Base-by-base conservation (phyloP, 345 rosid species). In the Stellera chamaejasme region DNA sequence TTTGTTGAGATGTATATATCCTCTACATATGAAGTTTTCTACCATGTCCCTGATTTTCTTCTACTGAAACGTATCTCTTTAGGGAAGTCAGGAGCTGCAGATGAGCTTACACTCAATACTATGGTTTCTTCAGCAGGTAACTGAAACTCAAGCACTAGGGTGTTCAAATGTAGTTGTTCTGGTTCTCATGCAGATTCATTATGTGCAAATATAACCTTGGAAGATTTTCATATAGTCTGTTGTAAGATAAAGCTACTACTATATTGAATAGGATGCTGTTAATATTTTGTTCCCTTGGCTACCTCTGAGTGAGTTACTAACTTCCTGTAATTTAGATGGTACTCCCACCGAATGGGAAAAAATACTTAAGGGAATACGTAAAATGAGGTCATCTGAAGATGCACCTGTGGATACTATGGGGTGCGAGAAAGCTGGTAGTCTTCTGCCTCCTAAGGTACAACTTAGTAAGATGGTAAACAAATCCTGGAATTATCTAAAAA, bases 401-500 rank as follows among this genome's bases (percentile, higher is more conserved):
- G 91, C 91, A 32, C 92, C 92, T 11, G 88, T 84, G 13, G 88
- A 84, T 63, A 77, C 83, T 56, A 81, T 81, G 92, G 88, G 92
- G 64, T 84, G 92, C 60, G 88, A 84, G 72, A 81, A 77, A 70
- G 91, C 88, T 15, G 92, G 88, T 56, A 75, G 59, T 63, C 44
- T 56, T 68, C 92, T 82, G 65, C 92, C 92, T 55, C 78, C 83
- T 42, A 75, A 69, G 88, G 92, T 82, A 75, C 43, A 50, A 48
- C 25, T 27, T 60, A 27, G 51, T 39, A 13, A 45, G 46, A 42
- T 12, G 49, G 43, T 49, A 32, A 2, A 32, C 39, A 32, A 32
- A 32, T 32, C 9, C 7, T 32, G 39, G 9, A 32, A 32, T 5
- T 8, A 32, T 8, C 9, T 2, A 32, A 32, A 32, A 2, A 5